Percentiles rank a stretch among this genome's conserved stretches.
These are phyloP conservation scores for Chamaenerion angustifolium DNA, from an alignment of 345 rosid species.

Conservation along the genomic window DNA sequence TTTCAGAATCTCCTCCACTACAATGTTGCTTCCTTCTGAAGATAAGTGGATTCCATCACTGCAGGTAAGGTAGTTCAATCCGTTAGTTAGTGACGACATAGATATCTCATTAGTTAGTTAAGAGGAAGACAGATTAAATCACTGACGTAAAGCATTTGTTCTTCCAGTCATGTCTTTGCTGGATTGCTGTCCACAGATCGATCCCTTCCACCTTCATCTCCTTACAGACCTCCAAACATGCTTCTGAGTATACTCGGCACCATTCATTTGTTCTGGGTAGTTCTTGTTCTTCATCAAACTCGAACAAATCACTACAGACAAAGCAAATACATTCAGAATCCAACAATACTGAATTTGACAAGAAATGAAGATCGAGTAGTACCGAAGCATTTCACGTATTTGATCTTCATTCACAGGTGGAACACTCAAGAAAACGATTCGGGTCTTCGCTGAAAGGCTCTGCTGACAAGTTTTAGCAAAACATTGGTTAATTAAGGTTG, in stretches of 20 bases:
- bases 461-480: constrained; percentile 12
- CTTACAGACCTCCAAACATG: constrained; percentile 47
- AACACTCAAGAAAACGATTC: constrained; percentile 47
- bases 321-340: too few relatives aligned
- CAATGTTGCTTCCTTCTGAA: constrained; percentile 47
- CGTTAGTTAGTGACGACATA: too few relatives aligned
- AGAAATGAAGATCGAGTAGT: too few relatives aligned
- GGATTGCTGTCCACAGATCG: constrained; percentile 62
- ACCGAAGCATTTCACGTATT: constrained; percentile 17
- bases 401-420: constrained; percentile 71
- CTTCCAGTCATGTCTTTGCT: constrained; percentile 45
- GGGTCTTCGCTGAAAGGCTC: constrained; percentile 65
- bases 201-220: constrained; percentile 45
- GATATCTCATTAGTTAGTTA: too few relatives aligned
- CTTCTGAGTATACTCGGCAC: constrained; percentile 51
- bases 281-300: constrained; percentile 10
- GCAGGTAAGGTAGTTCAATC: too few relatives aligned
- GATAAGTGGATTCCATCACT: constrained; percentile 78
- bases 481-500: too few relatives aligned
- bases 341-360: too few relatives aligned
- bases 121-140: not conserved
- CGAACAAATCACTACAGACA: not conserved
- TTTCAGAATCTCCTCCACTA: constrained; percentile 40
- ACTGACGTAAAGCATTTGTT: constrained; percentile 68
- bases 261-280: constrained; percentile 43